A percentile compares a stretch with the other conserved stretches of the same genome.
Evolutionary conservation across 768 basidiomycete species (phyloP).

Genomic region (Royoungia palumana): DNA sequence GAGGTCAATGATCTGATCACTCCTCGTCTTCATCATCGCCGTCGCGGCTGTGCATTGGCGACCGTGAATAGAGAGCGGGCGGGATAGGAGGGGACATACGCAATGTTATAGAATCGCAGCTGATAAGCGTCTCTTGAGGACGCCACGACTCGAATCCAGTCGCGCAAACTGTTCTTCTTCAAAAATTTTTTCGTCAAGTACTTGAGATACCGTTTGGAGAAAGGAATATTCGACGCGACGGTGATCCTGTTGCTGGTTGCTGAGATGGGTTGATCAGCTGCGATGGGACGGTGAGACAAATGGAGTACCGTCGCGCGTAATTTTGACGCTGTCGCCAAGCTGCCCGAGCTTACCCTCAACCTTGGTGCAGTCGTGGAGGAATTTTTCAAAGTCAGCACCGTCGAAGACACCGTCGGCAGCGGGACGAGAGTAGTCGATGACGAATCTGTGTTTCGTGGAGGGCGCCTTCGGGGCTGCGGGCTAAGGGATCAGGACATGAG

Average conservation of each 20-base stretch:
- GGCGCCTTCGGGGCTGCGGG: slow-evolving; percentile 51
- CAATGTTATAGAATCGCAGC: slow-evolving; percentile 92
- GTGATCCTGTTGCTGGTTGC: slow-evolving; percentile 78
- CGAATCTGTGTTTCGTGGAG: slow-evolving; percentile 70
- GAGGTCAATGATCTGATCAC: slow-evolving; percentile 11
- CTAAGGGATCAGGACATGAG: slow-evolving; percentile 56
- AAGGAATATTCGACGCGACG: slow-evolving; percentile 80
- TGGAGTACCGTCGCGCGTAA: slow-evolving; percentile 72
- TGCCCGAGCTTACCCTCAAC: slow-evolving; percentile 90
- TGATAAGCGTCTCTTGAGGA: slow-evolving; percentile 92
- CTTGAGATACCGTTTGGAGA: slow-evolving; percentile 97
- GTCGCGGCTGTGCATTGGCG: slow-evolving; percentile 33
- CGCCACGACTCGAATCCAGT: slow-evolving; percentile 98
- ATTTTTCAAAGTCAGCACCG: slow-evolving; percentile 75
- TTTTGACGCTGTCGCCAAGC: slow-evolving; percentile 85
- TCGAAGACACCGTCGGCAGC: slow-evolving; percentile 63
- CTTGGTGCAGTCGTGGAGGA: slow-evolving; percentile 91
- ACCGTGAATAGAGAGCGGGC: background rate
- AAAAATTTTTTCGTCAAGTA: slow-evolving; percentile 99
- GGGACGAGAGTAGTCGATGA: slow-evolving; percentile 83
- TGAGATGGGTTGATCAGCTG: slow-evolving; percentile 1
- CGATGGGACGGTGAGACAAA: slow-evolving; percentile 15
- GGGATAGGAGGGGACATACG: slow-evolving; percentile 44
- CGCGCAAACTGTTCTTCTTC: slow-evolving; percentile 94
- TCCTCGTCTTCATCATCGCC: slow-evolving; percentile 59